phyloP scores from a whole-genome alignment of 2,329 filamentous ascomycete species.

The Amphichorda felina region DNA sequence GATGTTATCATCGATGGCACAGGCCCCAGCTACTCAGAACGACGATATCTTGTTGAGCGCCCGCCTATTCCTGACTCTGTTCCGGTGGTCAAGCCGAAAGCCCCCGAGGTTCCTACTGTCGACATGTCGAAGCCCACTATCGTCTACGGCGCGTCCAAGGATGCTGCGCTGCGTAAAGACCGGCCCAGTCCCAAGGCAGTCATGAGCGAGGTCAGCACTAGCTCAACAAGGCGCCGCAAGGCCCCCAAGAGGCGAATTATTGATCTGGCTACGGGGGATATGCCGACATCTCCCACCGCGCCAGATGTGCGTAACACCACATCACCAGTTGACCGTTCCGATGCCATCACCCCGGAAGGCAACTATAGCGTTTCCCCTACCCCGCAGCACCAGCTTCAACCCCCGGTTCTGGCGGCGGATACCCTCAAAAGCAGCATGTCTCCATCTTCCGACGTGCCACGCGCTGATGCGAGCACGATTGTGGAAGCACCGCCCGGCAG shows the following conservation, averaged over 20 bases:
- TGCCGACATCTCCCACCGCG: slow-evolving; percentile 13
- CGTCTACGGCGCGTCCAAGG: slow-evolving; percentile 37
- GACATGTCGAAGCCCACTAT: slow-evolving; percentile 58
- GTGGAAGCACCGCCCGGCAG: background rate
- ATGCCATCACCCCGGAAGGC: slow-evolving; percentile 10
- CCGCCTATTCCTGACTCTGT: slow-evolving; percentile 64
- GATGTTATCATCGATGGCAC: slow-evolving; percentile 82
- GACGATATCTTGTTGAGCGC: slow-evolving; percentile 72
- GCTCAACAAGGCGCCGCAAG: slow-evolving; percentile 46
- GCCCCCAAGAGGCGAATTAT: slow-evolving; percentile 53
- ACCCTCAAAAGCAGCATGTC: slow-evolving; percentile 14
- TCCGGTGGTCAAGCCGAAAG: slow-evolving; percentile 62
- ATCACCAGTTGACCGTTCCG: slow-evolving; percentile 3
- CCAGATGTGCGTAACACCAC: slow-evolving; percentile 13
- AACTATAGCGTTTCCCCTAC: slow-evolving; percentile 34
- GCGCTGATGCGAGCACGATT: slow-evolving; percentile 1
- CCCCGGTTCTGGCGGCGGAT: slow-evolving; percentile 18
- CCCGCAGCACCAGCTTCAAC: slow-evolving; percentile 22
- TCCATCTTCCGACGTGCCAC: slow-evolving; percentile 1
- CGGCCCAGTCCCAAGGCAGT: slow-evolving; percentile 38
- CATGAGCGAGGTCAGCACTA: slow-evolving; percentile 46
- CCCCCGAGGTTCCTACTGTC: slow-evolving; percentile 48
- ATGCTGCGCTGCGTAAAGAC: slow-evolving; percentile 48
- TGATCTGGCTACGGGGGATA: slow-evolving; percentile 46
- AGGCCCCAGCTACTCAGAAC: slow-evolving; percentile 75